Evolutionary conservation across 2,329 filamentous ascomycete species (phyloP), one percentile per base, ranked within the genome.

Genomic region (Colletotrichum sp.): DNA sequence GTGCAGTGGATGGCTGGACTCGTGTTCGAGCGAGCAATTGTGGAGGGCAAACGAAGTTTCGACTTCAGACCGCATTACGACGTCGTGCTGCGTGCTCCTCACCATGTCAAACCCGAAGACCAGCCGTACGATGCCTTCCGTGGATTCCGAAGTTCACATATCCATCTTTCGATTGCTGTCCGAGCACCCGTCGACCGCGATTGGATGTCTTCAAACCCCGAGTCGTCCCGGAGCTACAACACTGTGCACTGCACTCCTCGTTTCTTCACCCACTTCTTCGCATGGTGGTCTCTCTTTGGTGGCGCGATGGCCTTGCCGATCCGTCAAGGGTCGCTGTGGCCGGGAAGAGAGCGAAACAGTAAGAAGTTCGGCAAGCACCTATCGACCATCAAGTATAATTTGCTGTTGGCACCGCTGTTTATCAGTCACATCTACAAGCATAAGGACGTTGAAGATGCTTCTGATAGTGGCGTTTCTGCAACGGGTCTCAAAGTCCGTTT

Each of bases 341-440:
- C 96, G 8, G 96, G 95, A 1, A 91, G 96, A 28, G 97, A 98
- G 80, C 98, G 98, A 88, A 97, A 95, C 62, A 98, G 95, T 88
- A 99, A 99, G 87, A 99, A 99, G 83, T 99, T 99, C 83, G 96
- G 96, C 16, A 92, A 97, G 66, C 98, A 99, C 85, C 88, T 99
- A 77, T 96, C 96, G n/a, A 99, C 98, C 10, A 96, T 99, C 88
- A 99, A 99, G 88, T 99, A 99, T 86, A 98, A 96, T 77, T 87
- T 99, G 26, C 90, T 99, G 5, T 88, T 99, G 18, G 98, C 97
- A 3, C 97, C 97, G 0, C 87, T 99, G 3, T 99, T 98, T 84
- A 91, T 99, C 78, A 98, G 96, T 80, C 97, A 99, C 81, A 96
- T 99, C 36, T 99, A 99, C 87, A 99, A 98, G 84, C 97, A 99